phyloP scores from a whole-genome alignment of 768 basidiomycete species.

The Boletellus ananiceps region DNA sequence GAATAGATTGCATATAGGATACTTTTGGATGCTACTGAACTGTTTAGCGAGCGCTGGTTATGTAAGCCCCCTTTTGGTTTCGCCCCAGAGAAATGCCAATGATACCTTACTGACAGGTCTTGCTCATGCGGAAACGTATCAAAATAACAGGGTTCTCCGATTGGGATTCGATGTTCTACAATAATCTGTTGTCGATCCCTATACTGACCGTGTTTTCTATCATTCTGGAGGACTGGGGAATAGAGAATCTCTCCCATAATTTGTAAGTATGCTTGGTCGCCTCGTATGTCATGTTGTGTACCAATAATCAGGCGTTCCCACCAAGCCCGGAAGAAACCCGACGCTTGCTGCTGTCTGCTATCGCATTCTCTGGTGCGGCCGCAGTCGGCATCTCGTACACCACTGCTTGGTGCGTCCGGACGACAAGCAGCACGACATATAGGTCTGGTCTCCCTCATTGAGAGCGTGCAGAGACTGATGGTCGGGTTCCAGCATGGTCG shows the following conservation, averaged over 20 bases:
- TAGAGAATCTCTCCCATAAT: constrained; percentile 69
- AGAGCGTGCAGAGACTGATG: constrained; percentile 6
- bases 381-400: constrained; percentile 98
- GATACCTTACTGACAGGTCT: constrained; percentile 50
- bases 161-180: constrained; percentile 99
- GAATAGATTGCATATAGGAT: constrained; percentile 68
- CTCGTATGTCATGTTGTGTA: background rate
- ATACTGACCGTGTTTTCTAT: constrained; percentile 80
- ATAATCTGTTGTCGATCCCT: constrained; percentile 93
- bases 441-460: constrained; percentile 43
- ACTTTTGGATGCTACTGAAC: constrained; percentile 95
- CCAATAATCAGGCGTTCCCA: background rate
- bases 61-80: constrained; percentile 42
- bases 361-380: constrained; percentile 94
- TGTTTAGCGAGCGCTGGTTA: constrained; percentile 88
- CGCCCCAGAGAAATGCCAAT: constrained; percentile 3
- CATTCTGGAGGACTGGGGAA: constrained; percentile 85
- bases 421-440: constrained; percentile 97
- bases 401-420: constrained; percentile 97
- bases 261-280: constrained; percentile 63
- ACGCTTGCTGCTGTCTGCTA: constrained; percentile 74
- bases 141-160: constrained; percentile 94
- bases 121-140: constrained; percentile 95
- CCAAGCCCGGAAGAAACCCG: constrained; percentile 79
- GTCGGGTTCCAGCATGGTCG: constrained; percentile 71